Evolutionary conservation across 2,329 filamentous ascomycete species (phyloP), one percentile per base, ranked within the genome.

Genomic region (Diaporthe ilicicola): DNA sequence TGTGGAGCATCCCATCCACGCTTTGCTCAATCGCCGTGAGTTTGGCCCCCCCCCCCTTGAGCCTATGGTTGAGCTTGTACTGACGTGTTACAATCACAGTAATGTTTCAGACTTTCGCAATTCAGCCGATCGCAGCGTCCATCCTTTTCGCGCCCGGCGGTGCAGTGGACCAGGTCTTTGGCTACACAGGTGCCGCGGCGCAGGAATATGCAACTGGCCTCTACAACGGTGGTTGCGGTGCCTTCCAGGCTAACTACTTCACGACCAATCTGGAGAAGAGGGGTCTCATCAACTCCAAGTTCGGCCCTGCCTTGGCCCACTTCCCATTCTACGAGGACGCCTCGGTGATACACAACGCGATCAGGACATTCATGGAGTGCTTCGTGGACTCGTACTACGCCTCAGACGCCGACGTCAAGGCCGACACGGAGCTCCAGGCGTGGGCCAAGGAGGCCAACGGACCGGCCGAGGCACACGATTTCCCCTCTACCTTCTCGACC

Each of bases 281-380:
- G 4, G 85, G 84, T 1, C 78, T 87, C 1, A 78, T 86, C 67
- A 76, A 83, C 72, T 74, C 70, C 46, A 70, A 72, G 10, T 70
- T 73, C 17, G 81, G 82, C 4, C 82, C 82, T 1, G 72, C 75
- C 1, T 76, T 86, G 19, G 80, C 81, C 64, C 71, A 76, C 55
- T 84, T 85, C 70, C 84, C 84, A 0, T 86, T 83, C 74, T 81
- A 82, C 73, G 80, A 86, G 27, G 84, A 86, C 70, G 83, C 79
- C 1, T 71, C 71, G 6, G 74, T 76, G 1, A 82, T 87, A 59
- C 73, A 79, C 55, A 74, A 77, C 55, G 79, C 77, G 4, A 82
- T 83, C 56, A 75, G 76, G 4, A 67, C 70, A 0, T 86, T 86
- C 75, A 80, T 85, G 73, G 75, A 74, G 12, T 69, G 78, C 3